phyloP scores from a whole-genome alignment of 176 grass and related monocot species.

The Stipa capillata region DNA sequence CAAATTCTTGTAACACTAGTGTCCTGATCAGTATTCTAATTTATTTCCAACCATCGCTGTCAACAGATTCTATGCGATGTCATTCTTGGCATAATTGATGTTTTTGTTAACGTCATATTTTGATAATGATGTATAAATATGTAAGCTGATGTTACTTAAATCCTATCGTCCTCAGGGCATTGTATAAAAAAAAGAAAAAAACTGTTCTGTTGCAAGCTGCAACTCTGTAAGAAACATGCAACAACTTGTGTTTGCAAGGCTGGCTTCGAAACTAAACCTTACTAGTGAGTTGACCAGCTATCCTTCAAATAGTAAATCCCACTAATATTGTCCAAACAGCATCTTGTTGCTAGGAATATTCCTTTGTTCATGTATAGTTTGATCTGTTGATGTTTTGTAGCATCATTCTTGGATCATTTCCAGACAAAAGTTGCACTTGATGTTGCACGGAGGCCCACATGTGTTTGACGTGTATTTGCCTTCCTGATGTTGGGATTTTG shows the following conservation, averaged over 20 bases:
- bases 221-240: not conserved
- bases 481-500: not conserved
- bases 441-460: not conserved
- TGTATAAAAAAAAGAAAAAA: not conserved
- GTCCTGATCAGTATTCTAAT: not conserved
- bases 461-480: not conserved
- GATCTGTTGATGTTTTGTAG: not conserved
- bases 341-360: not conserved
- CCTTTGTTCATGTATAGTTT: not conserved
- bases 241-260: not conserved
- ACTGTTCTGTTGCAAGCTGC: not conserved
- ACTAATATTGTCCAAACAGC: not conserved
- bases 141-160: not conserved
- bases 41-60: not conserved
- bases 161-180: not conserved
- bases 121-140: not conserved
- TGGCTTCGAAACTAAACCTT: not conserved
- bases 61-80: not conserved
- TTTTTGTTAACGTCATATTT: not conserved
- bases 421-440: not conserved
- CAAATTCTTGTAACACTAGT: not conserved
- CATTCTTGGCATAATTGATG: not conserved
- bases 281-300: not conserved
- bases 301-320: not conserved
- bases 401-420: not conserved